Conservation (phyloP, 73 alveolate species). For the Paramecium biaurelia region DNA sequence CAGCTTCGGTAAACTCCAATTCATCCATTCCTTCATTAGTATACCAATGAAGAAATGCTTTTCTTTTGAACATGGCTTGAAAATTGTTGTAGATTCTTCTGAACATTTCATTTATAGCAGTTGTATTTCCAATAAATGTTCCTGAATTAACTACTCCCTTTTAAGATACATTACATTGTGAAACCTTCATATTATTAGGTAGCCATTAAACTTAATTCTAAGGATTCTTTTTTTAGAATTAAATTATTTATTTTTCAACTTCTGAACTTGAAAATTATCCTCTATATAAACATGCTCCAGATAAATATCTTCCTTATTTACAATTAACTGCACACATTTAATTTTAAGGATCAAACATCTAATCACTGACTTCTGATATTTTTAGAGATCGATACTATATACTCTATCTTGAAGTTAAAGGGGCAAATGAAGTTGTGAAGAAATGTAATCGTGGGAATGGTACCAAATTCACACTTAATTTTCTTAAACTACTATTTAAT, state of each 20-base stretch:
- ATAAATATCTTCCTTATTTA: conserved; percentile 39
- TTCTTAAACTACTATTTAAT: conserved; percentile 69
- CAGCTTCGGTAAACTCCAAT: conserved; percentile 75
- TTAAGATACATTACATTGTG: conserved; percentile 49
- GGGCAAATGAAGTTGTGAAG: conserved; percentile 70
- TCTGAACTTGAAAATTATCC: conserved; percentile 74
- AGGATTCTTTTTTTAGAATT: conserved; percentile 79
- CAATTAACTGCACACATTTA: conserved; percentile 60
- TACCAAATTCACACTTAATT: conserved; percentile 68
- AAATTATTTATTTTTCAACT: conserved; percentile 84
- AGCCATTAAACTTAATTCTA: conserved; percentile 58
- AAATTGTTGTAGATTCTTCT: conserved; percentile 68
- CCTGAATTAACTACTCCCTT: conserved; percentile 16
- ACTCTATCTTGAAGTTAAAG: conserved; percentile 59
- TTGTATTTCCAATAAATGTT: conserved; percentile 53
- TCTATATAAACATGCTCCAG: conserved; percentile 56
- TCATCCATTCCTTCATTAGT: conserved; percentile 73
- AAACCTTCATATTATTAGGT: conserved; percentile 53
- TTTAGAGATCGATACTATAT: not conserved
- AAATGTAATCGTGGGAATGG: conserved; percentile 80
- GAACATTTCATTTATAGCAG: conserved; percentile 62
- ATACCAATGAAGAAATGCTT: conserved; percentile 69
- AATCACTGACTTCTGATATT: conserved; percentile 8
- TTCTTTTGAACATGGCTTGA: conserved; percentile 67
- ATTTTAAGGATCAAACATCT: conserved; percentile 54